Evolutionary conservation across 2,329 filamentous ascomycete genomes (phyloP), one percentile per base, ranked within the genome.

Genomic region (Exophiala sideris): DNA sequence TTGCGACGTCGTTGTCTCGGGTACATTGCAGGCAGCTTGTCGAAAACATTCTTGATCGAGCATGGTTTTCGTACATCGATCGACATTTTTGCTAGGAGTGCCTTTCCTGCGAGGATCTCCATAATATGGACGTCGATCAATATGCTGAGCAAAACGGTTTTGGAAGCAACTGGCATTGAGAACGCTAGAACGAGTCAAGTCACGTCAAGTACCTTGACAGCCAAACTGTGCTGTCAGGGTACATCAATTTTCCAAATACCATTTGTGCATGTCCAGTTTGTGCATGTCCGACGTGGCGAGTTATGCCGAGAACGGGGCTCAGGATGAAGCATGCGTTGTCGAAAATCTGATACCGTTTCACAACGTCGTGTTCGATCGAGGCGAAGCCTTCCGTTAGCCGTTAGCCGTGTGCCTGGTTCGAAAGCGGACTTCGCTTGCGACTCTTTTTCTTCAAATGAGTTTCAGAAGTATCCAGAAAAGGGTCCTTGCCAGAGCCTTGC

Each of bases 261-360:
- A 2, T 38, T 38, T 16, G 35, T 12, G n/a, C n/a, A n/a, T n/a
- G n/a, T n/a, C n/a, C n/a, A n/a, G n/a, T 36, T 36, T 14, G 35
- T 12, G 35, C 14, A 12, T 38, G 35, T 38, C 14, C 14, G 14
- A 38, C 35, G 35, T 38, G 11, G 14, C 11, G 35, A 38, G 11
- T 38, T 3, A 12, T 38, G 5, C 14, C 35, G 35, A 38, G 12
- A 21, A 7, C 39, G 11, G 21, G 18, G 39, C 4, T 9, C 4
- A 18, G 12, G 9, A 21, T 21, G 16, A 41, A 18, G 39, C 18
- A 41, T 9, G 35, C 16, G 39, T 3, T 41, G 21, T 41, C 16
- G 39, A 21, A 51, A 52, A 34, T 40, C 51, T 32, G 35, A 48
- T 34, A 18, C 44, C 53, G 54, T 57, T 50, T 57, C 54, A 57